Percentiles rank a stretch among this genome's conserved stretches.
phyloP scores from a whole-genome alignment of 345 rosid genomes.

The Arabidopsis suecica region DNA sequence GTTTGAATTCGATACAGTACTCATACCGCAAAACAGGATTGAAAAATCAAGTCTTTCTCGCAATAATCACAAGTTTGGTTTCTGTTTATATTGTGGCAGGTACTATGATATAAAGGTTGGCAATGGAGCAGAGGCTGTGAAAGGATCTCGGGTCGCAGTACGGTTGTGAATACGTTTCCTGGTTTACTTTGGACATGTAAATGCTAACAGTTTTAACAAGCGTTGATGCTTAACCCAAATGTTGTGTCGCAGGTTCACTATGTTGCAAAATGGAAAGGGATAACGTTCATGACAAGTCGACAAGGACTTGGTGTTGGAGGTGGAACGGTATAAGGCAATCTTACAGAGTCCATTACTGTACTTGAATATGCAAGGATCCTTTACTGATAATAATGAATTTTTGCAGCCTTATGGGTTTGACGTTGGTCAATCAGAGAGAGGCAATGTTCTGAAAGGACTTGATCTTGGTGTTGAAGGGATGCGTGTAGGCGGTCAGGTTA shows the following conservation, averaged over 20 bases:
- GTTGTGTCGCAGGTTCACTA: slow-evolving; percentile 73
- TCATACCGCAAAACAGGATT: neutral
- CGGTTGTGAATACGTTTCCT: slow-evolving; percentile 64
- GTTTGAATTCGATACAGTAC: neutral
- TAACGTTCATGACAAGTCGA: slow-evolving; percentile 97
- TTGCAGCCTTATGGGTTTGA: slow-evolving; percentile 95
- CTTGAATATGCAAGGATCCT: slow-evolving; percentile 5
- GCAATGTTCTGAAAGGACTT: slow-evolving; percentile 86
- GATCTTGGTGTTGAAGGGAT: slow-evolving; percentile 96
- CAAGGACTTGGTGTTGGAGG: slow-evolving; percentile 98
- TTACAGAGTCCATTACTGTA: neutral
- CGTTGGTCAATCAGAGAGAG: slow-evolving; percentile 90
- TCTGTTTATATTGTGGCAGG: slow-evolving; percentile 53
- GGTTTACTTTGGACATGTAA: slow-evolving; percentile 1
- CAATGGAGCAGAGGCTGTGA: slow-evolving; percentile 70
- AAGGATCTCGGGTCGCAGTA: slow-evolving; percentile 99
- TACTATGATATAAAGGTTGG: slow-evolving; percentile 95
- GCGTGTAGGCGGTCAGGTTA: slow-evolving; percentile 96
- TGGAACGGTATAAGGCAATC: slow-evolving; percentile 63
- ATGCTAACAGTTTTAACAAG: neutral
- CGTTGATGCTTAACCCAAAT: slow-evolving; percentile 23
- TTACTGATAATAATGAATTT: neutral
- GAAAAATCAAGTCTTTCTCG: slow-evolving; percentile 5
- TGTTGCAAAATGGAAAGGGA: slow-evolving; percentile 95
- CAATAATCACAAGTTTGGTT: neutral